Percentiles rank a stretch among this genome's conserved stretches.
These are phyloP conservation scores for Amauroascus verrucosus DNA, from an alignment of 2,329 filamentous ascomycete species.

Conservation along the genomic window DNA sequence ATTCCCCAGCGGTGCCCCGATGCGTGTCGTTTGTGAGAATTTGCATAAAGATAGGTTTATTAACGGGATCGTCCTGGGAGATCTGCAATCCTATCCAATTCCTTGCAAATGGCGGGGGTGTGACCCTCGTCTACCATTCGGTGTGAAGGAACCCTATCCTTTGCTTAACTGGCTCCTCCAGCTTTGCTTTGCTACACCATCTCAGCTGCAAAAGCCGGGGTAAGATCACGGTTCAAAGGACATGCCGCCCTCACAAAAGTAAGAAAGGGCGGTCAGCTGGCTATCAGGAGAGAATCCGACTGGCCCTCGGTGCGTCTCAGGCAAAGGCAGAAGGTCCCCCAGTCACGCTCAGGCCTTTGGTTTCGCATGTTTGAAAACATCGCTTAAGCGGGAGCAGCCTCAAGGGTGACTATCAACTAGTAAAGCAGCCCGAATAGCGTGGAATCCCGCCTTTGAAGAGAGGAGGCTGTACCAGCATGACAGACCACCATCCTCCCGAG, in stretches of 20 bases:
- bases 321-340: background rate
- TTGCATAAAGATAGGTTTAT: too few species aligned
- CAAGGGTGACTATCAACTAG: background rate
- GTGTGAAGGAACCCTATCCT: background rate
- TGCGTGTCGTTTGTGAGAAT: too few species aligned
- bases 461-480: background rate
- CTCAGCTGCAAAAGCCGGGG: background rate
- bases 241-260: background rate
- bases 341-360: background rate
- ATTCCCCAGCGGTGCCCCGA: too few species aligned
- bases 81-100: background rate
- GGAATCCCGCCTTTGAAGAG: background rate
- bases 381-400: conserved; percentile 3
- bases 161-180: background rate
- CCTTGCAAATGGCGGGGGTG: background rate
- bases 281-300: background rate
- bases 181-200: background rate
- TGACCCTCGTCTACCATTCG: background rate
- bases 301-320: background rate
- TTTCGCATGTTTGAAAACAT: conserved; percentile 3
- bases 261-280: background rate
- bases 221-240: too few species aligned
- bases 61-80: too few species aligned
- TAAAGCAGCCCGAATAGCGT: background rate
- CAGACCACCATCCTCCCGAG: background rate